phyloP scores from a whole-genome alignment of 164 flowering plant genomes.

The Aristolochia fimbriata region DNA sequence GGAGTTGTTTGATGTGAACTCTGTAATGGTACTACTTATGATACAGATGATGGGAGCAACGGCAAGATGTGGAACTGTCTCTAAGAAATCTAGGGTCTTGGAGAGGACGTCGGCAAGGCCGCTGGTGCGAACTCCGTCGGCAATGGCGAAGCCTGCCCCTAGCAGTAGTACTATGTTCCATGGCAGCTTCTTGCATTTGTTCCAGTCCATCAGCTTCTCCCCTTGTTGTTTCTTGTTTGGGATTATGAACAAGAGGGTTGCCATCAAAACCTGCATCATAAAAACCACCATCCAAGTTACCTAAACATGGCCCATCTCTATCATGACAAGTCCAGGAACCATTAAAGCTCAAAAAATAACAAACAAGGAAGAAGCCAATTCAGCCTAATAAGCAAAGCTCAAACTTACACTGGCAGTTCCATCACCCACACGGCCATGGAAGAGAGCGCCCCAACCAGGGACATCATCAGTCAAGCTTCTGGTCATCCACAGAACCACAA shows the following conservation, averaged over 20 bases:
- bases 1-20: constrained; percentile 81
- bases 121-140: constrained; percentile 67
- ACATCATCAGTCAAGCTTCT: constrained; percentile 74
- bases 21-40: constrained; percentile 51
- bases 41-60: constrained; percentile 65
- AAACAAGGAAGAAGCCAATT: too few relatives aligned
- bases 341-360: too few relatives aligned
- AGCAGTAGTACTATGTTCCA: constrained; percentile 70
- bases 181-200: constrained; percentile 89
- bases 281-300: not conserved
- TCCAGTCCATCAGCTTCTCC: constrained; percentile 94
- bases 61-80: constrained; percentile 47
- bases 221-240: constrained; percentile 64
- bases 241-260: constrained; percentile 79
- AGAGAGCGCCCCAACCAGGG: constrained; percentile 87
- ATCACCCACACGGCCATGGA: constrained; percentile 72
- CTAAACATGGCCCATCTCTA: not conserved
- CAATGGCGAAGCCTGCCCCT: constrained; percentile 94
- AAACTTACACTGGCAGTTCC: constrained; percentile 82
- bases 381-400: not conserved
- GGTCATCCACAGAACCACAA: constrained; percentile 87
- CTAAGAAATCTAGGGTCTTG: constrained; percentile 38
- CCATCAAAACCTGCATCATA: constrained; percentile 60
- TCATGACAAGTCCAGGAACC: too few relatives aligned
- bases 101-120: constrained; percentile 69